Conservation (phyloP, 208 protist genomes). For the Balamuthia mandrillaris region DNA sequence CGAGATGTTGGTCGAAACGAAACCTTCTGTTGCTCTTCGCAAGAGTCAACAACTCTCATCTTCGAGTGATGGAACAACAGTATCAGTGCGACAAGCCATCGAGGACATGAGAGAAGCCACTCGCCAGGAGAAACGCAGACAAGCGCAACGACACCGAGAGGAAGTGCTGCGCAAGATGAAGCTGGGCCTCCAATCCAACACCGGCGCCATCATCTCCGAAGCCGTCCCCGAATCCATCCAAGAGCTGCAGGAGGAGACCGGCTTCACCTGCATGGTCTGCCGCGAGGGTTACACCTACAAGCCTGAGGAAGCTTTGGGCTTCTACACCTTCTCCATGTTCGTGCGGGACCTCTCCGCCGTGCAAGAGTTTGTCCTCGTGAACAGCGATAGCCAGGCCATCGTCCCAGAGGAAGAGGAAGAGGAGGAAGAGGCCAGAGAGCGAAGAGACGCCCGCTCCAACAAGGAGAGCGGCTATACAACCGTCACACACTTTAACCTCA, state of each 20-base stretch:
- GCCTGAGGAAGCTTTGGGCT: conserved; percentile 68
- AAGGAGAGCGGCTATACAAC: conserved; percentile 43
- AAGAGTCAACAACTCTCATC: no score
- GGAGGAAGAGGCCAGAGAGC: no score
- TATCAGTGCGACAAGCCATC: conserved; percentile 38
- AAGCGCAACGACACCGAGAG: conserved; percentile 62
- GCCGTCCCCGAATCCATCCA: background rate
- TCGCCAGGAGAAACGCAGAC: conserved; percentile 47
- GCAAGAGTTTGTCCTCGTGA: no score
- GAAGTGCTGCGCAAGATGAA: conserved; percentile 49
- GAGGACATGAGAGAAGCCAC: conserved; percentile 49
- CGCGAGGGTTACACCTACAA: conserved; percentile 69
- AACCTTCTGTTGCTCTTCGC: no score
- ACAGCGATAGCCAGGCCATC: no score
- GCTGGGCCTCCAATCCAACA: conserved; percentile 52
- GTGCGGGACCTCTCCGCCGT: no score
- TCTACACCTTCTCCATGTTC: conserved; percentile 67
- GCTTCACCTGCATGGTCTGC: conserved; percentile 61
- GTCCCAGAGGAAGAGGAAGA: no score
- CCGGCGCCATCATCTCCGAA: conserved; percentile 19
- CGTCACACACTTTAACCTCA: conserved; percentile 75
- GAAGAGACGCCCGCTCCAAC: no score
- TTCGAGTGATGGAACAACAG: no score
- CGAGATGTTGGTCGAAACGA: no score
- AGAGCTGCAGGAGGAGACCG: conserved; percentile 56